Base-by-base conservation (phyloP, 495 filamentous ascomycete genomes). In the Podospora anserina region DNA sequence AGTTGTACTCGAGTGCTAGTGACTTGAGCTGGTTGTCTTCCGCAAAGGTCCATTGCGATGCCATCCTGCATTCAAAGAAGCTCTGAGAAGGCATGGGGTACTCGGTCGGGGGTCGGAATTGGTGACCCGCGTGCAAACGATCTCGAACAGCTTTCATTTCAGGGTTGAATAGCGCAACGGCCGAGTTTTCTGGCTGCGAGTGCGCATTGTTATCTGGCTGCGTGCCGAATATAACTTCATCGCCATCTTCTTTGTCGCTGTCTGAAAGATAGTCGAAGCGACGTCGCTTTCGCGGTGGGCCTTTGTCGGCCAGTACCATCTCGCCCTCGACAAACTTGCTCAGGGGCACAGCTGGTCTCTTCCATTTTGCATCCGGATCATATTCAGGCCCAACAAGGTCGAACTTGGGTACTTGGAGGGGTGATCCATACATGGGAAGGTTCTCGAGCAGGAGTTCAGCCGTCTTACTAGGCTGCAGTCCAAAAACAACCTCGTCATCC, bases 31-130 rank as follows among this genome's bases (percentile, higher is more conserved):
- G 91, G 70, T 97, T 92, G 71, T 99, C 95, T 75, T 99, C 95
- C 4, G 88, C 82, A 72, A 85, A 86, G 0, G 91, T 92, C 95
- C 95, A 99, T 71, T 97, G 92, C 20, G 95, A 97, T 5, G 92
- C 88, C 60, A 82, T 85, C 19, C 96, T 84, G 64, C 82, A 88
- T 77, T 99, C 96, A 72, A 94, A 97, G 78, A 97, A 99, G 54
- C 84, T 86, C 71, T 92, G 89, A 19, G 90, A 88, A 5, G 95
- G 95, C 92, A 97, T 97, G 1, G 84, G 83, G 76, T 92, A 86
- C 76, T 97, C 94, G 5, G 89, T 90, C 15, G 95, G 95, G n/a
- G 94, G 94, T 67, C 93, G 85, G 79, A 98, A 97, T 62, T 93
- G 89, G 77, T 97, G 93, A 4, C 90, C 89, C n/a, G 92, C 92